phyloP scores from a whole-genome alignment of 73 alveolate species.

The Paramecium biaurelia region DNA sequence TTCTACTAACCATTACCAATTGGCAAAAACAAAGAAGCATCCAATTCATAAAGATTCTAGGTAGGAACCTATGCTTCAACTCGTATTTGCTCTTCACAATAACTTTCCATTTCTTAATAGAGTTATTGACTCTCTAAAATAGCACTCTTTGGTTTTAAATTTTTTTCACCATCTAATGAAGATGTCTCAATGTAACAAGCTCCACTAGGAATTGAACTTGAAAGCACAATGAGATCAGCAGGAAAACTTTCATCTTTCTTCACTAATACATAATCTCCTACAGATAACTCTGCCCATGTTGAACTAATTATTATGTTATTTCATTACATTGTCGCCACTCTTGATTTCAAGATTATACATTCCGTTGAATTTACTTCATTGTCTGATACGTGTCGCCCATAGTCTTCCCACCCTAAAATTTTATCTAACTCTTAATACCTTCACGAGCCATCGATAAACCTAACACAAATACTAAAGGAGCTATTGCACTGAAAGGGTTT shows the following conservation, averaged over 20 bases:
- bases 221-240: constrained; percentile 94
- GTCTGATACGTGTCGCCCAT: constrained; percentile 63
- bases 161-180: constrained; percentile 98
- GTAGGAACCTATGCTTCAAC: constrained; percentile 78
- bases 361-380: constrained; percentile 52
- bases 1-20: neutral
- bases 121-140: constrained; percentile 33
- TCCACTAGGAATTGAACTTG: constrained; percentile 89
- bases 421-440: constrained; percentile 47
- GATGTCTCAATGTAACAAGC: constrained; percentile 95
- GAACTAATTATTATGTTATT: neutral
- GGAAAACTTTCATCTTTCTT: constrained; percentile 95
- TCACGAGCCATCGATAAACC: constrained; percentile 95
- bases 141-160: constrained; percentile 82
- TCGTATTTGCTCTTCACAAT: neutral
- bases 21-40: constrained; percentile 68
- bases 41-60: constrained; percentile 73
- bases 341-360: neutral
- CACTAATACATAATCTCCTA: constrained; percentile 88
- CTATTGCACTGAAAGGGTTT: constrained; percentile 93
- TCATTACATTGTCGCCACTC: neutral
- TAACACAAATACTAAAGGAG: constrained; percentile 96
- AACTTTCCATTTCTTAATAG: neutral
- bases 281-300: constrained; percentile 75
- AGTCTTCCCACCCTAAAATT: constrained; percentile 60